A percentile compares a stretch with the other conserved stretches of the same genome.
Evolutionary conservation across 1,284 basidiomycete genomes (phyloP).

Genomic region (Trichosporon sp.): DNA sequence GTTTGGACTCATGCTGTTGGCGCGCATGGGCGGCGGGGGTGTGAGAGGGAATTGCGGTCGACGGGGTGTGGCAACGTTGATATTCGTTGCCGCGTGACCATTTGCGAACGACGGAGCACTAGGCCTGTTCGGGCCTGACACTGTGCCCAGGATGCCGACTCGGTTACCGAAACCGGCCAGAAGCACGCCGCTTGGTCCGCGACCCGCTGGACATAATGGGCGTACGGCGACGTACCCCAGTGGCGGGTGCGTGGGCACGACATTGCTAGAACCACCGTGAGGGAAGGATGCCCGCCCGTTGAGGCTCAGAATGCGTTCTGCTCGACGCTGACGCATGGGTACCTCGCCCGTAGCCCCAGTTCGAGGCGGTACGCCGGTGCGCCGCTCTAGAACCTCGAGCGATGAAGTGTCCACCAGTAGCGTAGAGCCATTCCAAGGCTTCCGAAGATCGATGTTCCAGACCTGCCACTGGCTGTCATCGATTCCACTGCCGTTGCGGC

Average conservation of each 20-base stretch:
- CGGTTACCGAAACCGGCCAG: slow-evolving; percentile 41
- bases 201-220: slow-evolving; percentile 17
- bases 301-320: slow-evolving; percentile 34
- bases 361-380: slow-evolving; percentile 2
- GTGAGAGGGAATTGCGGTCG: neutral
- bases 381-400: slow-evolving; percentile 19
- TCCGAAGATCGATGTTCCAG: slow-evolving; percentile 30
- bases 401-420: slow-evolving; percentile 25
- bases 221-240: slow-evolving; percentile 36
- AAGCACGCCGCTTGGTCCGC: slow-evolving; percentile 6
- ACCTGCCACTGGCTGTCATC: slow-evolving; percentile 40
- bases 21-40: neutral
- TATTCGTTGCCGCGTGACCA: neutral
- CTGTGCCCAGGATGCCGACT: slow-evolving; percentile 27
- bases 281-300: slow-evolving; percentile 37
- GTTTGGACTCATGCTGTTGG: neutral
- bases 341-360: slow-evolving; percentile 13
- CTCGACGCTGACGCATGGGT: slow-evolving; percentile 28
- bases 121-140: neutral
- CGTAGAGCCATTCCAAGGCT: slow-evolving; percentile 31
- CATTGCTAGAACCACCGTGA: slow-evolving; percentile 18
- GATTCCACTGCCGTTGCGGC: slow-evolving; percentile 26
- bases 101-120: neutral
- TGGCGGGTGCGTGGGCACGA: slow-evolving; percentile 26
- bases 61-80: neutral